Conservation (phyloP, 179 eudicot species). For the Carnegiea gigantea region DNA sequence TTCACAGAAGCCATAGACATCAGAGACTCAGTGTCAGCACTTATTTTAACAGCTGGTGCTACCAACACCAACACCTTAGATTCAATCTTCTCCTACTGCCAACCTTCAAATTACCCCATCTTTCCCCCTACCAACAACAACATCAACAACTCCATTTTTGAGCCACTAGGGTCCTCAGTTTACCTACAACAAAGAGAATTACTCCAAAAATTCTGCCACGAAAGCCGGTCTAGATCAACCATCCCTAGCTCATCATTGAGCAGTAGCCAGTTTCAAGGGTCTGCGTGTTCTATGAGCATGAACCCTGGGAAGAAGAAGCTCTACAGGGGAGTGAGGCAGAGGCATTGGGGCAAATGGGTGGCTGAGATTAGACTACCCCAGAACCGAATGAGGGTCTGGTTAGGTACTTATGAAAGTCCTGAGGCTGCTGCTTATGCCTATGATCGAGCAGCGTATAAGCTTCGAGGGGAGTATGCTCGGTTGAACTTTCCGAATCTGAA, state of each 20-base stretch:
- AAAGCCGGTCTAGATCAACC: slow-evolving; percentile 29
- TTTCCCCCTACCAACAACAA: not conserved
- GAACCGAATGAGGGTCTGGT: slow-evolving; percentile 81
- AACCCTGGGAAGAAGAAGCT: slow-evolving; percentile 55
- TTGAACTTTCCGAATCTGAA: slow-evolving; percentile 68
- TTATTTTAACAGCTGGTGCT: slow-evolving; percentile 52
- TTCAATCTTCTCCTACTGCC: slow-evolving; percentile 58
- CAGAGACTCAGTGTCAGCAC: slow-evolving; percentile 59
- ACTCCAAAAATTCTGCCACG: slow-evolving; percentile 51
- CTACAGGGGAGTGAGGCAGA: slow-evolving; percentile 87
- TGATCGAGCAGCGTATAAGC: slow-evolving; percentile 84
- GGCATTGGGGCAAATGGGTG: slow-evolving; percentile 98
- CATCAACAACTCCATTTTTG: slow-evolving; percentile 20
- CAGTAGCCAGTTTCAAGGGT: not conserved
- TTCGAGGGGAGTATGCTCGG: slow-evolving; percentile 72
- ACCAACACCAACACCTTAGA: slow-evolving; percentile 61
- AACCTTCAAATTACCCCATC: slow-evolving; percentile 30
- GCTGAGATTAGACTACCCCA: slow-evolving; percentile 91
- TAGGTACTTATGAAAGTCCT: slow-evolving; percentile 83
- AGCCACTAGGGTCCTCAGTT: slow-evolving; percentile 69
- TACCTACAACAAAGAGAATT: slow-evolving; percentile 70
- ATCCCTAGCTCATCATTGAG: slow-evolving; percentile 8
- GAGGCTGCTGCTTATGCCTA: slow-evolving; percentile 85
- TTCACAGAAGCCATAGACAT: slow-evolving; percentile 28
- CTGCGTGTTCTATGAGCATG: slow-evolving; percentile 4